A percentile compares a stretch with the other conserved stretches of the same genome.
Evolutionary conservation across 371 early-diverging fungal species (phyloP).

Genomic region (Lichtheimia hyalospora): DNA sequence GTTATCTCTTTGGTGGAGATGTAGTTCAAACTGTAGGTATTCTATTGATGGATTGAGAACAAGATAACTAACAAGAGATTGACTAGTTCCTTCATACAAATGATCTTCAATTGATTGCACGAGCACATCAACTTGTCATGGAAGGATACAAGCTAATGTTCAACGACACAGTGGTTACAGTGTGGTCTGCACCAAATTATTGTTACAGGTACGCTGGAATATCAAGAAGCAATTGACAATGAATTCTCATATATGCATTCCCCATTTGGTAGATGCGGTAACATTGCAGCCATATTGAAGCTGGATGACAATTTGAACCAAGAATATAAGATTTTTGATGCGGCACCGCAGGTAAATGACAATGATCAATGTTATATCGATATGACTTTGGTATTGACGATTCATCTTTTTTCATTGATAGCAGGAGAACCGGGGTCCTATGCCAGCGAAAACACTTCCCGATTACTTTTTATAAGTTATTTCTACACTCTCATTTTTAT

Average conservation of each 20-base stretch:
- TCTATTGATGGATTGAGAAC: too few relatives aligned
- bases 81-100: constrained; percentile 85
- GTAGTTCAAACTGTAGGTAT: constrained; percentile 73
- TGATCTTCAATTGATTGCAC: constrained; percentile 90
- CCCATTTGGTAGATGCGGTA: constrained; percentile 80
- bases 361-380: neutral
- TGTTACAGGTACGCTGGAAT: constrained; percentile 75
- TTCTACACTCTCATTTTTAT: neutral
- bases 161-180: constrained; percentile 95
- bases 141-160: constrained; percentile 98
- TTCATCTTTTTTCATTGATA: too few relatives aligned
- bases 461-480: constrained; percentile 85
- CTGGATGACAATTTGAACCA: constrained; percentile 88
- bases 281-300: constrained; percentile 98
- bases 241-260: neutral
- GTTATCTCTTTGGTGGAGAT: constrained; percentile 97
- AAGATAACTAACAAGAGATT: too few relatives aligned
- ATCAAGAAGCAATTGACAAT: neutral
- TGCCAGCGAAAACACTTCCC: constrained; percentile 81
- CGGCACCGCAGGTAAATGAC: constrained; percentile 69
- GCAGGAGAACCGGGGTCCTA: constrained; percentile 76
- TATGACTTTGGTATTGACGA: too few relatives aligned
- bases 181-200: constrained; percentile 99
- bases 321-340: constrained; percentile 86
- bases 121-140: constrained; percentile 99